These are phyloP conservation scores for Dryas drummondii DNA, from an alignment of 306 rosid species.

Conservation along the genomic window DNA sequence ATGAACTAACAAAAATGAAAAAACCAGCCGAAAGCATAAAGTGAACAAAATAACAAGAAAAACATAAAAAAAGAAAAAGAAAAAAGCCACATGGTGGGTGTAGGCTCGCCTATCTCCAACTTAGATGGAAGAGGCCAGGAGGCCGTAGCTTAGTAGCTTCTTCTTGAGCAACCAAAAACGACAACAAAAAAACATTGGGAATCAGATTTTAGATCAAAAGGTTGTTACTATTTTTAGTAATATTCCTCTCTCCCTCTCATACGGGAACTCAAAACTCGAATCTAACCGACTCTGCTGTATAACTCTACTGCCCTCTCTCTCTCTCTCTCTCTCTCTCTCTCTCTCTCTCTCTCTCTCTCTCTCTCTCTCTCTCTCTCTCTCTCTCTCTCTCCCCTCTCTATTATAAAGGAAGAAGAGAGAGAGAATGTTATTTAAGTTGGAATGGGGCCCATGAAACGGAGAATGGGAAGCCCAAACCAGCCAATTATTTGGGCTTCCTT, in stretches of 20 bases:
- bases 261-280: constrained; percentile 49
- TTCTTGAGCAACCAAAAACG: neutral
- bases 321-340: neutral
- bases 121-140: constrained; percentile 31
- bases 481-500: constrained; percentile 47
- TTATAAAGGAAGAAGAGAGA: neutral
- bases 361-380: neutral
- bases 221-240: constrained; percentile 42
- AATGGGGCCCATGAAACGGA: constrained; percentile 38
- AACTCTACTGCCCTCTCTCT: neutral
- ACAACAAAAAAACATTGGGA: neutral
- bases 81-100: constrained; percentile 11
- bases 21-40: constrained; percentile 15
- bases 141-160: neutral
- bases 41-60: neutral
- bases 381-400: no score
- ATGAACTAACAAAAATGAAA: neutral
- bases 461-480: constrained; percentile 41
- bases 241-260: constrained; percentile 44
- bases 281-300: constrained; percentile 27
- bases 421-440: neutral
- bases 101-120: constrained; percentile 34
- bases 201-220: constrained; percentile 23
- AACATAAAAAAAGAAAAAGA: neutral
- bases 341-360: no score